These are phyloP conservation scores for Ceratocystis ficicola DNA, from an alignment of 2,329 filamentous ascomycete species.

Conservation along the genomic window DNA sequence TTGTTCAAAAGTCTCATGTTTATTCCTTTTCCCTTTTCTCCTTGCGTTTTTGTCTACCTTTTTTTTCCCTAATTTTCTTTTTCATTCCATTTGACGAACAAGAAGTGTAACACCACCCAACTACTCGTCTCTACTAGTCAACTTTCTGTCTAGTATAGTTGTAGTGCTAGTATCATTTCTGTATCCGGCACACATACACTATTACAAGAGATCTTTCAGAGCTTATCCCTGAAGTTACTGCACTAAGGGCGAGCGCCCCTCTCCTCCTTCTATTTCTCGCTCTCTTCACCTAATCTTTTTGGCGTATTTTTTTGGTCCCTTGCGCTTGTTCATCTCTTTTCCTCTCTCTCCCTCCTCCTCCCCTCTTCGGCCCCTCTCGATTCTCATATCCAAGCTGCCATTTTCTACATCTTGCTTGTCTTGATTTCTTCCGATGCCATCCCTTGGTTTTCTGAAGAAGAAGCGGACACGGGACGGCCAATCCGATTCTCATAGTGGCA, in stretches of 20 bases:
- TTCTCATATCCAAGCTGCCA: conserved; percentile 12
- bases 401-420: conserved; percentile 22
- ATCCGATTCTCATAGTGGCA: conserved; percentile 54
- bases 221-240: conserved; percentile 2
- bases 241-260: neutral
- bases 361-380: neutral
- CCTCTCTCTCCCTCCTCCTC: neutral
- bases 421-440: conserved; percentile 56
- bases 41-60: neutral
- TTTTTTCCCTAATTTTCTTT: neutral
- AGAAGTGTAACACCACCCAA: conserved; percentile 7
- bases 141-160: neutral
- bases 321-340: neutral
- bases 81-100: neutral
- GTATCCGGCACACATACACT: conserved; percentile 1
- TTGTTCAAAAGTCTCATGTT: conserved; percentile 16
- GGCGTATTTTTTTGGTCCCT: neutral
- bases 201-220: neutral
- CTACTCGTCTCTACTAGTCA: neutral
- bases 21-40: conserved; percentile 14
- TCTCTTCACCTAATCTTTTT: neutral
- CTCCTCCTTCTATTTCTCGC: conserved; percentile 1
- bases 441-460: conserved; percentile 93
- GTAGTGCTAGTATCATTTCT: conserved; percentile 5
- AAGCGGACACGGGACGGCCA: conserved; percentile 91